Evolutionary conservation across 306 rosid genomes (phyloP).

Genomic region (Castanea mollissima): DNA sequence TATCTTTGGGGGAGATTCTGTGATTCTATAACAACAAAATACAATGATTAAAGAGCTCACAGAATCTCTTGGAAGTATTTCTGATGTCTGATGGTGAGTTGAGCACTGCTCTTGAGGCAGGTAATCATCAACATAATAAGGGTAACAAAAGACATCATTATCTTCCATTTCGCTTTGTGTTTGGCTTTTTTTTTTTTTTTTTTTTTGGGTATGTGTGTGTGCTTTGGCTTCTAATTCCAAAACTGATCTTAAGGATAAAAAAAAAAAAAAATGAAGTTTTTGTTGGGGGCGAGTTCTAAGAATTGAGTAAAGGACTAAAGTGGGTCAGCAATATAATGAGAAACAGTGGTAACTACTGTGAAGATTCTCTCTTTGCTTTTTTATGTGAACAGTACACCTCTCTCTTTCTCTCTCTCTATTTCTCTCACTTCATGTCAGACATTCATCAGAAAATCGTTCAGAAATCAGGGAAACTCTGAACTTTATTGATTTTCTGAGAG

Average conservation of each 20-base stretch:
- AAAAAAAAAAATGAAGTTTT: slow-evolving; percentile 8
- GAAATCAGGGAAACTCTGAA: slow-evolving; percentile 72
- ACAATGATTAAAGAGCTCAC: slow-evolving; percentile 39
- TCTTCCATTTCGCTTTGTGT: slow-evolving; percentile 32
- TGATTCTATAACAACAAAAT: slow-evolving; percentile 2
- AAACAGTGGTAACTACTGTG: slow-evolving; percentile 54
- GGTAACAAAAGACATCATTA: slow-evolving; percentile 52
- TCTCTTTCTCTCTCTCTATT: slow-evolving; percentile 28
- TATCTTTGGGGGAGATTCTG: slow-evolving; percentile 6
- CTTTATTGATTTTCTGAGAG: slow-evolving; percentile 60
- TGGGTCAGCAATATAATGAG: slow-evolving; percentile 33
- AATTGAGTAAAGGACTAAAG: slow-evolving; percentile 40
- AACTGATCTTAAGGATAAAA: not conserved
- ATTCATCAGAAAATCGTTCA: slow-evolving; percentile 69
- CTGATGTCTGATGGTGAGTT: slow-evolving; percentile 32
- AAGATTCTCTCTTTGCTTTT: slow-evolving; percentile 61
- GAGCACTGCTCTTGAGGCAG: slow-evolving; percentile 32
- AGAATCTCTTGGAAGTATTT: slow-evolving; percentile 38
- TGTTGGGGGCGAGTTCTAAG: slow-evolving; percentile 5
- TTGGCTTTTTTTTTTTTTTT: not conserved
- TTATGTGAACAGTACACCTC: slow-evolving; percentile 21
- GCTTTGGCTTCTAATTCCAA: not conserved
- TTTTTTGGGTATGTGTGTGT: not conserved
- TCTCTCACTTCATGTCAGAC: slow-evolving; percentile 49
- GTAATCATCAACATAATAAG: slow-evolving; percentile 47